A percentile compares a stretch with the other conserved stretches of the same genome.
phyloP scores from a whole-genome alignment of 768 basidiomycete species.

The Strobilomyces confusus region DNA sequence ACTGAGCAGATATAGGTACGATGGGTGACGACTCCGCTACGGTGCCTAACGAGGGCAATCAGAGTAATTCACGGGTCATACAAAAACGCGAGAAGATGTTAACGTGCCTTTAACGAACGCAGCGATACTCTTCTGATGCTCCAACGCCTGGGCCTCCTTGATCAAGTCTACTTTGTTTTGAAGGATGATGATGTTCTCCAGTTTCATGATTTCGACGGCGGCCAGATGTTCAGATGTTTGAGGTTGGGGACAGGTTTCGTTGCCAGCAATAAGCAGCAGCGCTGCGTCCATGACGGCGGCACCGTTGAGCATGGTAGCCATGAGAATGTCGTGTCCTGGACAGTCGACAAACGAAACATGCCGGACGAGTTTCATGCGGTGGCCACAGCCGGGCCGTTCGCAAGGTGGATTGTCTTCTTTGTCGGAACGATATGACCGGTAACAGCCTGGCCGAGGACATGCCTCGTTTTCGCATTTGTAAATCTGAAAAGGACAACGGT shows the following conservation, averaged over 20 bases:
- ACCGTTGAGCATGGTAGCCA: conserved; percentile 99
- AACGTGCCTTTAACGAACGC: conserved; percentile 88
- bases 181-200: conserved; percentile 94
- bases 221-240: conserved; percentile 99
- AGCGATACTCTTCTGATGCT: conserved; percentile 93
- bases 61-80: neutral
- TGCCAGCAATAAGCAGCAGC: conserved; percentile 90
- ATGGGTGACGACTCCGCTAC: conserved; percentile 97
- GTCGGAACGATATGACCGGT: conserved; percentile 88
- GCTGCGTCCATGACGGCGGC: conserved; percentile 99
- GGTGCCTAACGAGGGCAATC: conserved; percentile 68
- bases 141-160: conserved; percentile 88
- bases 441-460: conserved; percentile 92
- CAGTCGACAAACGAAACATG: conserved; percentile 99
- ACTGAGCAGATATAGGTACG: conserved; percentile 96
- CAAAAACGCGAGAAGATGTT: neutral
- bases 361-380: conserved; percentile 85
- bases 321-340: conserved; percentile 98
- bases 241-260: conserved; percentile 98
- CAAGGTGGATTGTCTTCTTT: conserved; percentile 94
- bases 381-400: conserved; percentile 88
- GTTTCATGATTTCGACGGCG: conserved; percentile 99
- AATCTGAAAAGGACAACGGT: conserved; percentile 52
- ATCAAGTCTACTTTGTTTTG: conserved; percentile 99
- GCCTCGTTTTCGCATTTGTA: conserved; percentile 95